A percentile compares a stretch with the other conserved stretches of the same genome.
Conservation (phyloP, 129 eudicot genomes). For the Helichrysum umbraculigerum region DNA sequence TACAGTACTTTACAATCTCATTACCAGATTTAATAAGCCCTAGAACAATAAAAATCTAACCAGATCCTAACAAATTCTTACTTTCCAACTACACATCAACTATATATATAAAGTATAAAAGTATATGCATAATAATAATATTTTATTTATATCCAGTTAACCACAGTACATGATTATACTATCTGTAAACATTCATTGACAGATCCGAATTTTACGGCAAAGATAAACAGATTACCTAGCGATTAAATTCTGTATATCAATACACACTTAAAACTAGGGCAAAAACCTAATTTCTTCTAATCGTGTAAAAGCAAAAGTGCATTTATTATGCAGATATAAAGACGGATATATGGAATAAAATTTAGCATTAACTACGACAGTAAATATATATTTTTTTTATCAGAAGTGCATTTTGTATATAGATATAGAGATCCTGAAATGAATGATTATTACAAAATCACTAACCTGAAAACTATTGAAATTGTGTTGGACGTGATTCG, state of each 20-base stretch:
- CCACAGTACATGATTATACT: neutral
- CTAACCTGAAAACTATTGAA: slow-evolving; percentile 30
- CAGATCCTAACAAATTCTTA: slow-evolving; percentile 46
- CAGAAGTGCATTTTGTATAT: neutral
- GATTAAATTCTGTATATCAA: slow-evolving; percentile 13
- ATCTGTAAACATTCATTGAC: neutral
- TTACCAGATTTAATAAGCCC: slow-evolving; percentile 19
- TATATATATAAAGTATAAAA: neutral
- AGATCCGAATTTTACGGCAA: slow-evolving; percentile 35
- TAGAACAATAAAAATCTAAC: slow-evolving; percentile 11
- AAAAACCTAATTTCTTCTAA: slow-evolving; percentile 27
- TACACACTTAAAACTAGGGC: slow-evolving; percentile 5
- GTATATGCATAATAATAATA: neutral
- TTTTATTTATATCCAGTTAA: neutral
- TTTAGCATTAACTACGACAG: slow-evolving; percentile 22
- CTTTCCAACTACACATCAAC: slow-evolving; percentile 11
- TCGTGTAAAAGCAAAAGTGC: slow-evolving; percentile 16
- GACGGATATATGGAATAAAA: slow-evolving; percentile 21
- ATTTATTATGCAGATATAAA: slow-evolving; percentile 27
- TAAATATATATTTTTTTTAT: neutral
- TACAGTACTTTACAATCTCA: slow-evolving; percentile 30
- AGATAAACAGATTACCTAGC: slow-evolving; percentile 20
- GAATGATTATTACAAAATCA: neutral
- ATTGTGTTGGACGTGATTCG: slow-evolving; percentile 1
- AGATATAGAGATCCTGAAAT: slow-evolving; percentile 14